Percentiles rank a stretch among this genome's conserved stretches.
Evolutionary conservation across 495 filamentous ascomycete species (phyloP).

Genomic region (Hyaloscypha hepaticicola): DNA sequence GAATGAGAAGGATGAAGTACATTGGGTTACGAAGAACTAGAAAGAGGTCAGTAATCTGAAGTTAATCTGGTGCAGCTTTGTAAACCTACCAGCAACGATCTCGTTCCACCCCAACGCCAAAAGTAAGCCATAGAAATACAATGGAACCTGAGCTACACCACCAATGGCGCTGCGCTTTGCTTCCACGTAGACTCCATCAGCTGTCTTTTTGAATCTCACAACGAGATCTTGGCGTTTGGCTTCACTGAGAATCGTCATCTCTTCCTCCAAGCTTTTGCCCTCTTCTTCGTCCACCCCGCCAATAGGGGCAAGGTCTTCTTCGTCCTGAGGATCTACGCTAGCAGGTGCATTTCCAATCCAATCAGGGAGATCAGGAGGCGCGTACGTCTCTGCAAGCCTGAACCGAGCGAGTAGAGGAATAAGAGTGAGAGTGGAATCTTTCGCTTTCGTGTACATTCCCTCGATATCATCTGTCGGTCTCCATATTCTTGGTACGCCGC

Average conservation of each 20-base stretch:
- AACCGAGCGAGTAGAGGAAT: slow-evolving; percentile 91
- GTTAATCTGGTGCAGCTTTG: neutral
- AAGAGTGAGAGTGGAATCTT: slow-evolving; percentile 84
- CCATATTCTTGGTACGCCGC: slow-evolving; percentile 94
- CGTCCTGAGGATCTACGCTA: slow-evolving; percentile 74
- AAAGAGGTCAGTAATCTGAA: slow-evolving; percentile 5
- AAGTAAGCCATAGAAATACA: slow-evolving; percentile 90
- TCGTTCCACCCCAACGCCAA: slow-evolving; percentile 97
- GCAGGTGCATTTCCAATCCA: slow-evolving; percentile 83
- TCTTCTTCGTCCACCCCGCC: slow-evolving; percentile 91
- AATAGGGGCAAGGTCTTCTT: slow-evolving; percentile 83
- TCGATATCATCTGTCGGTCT: slow-evolving; percentile 97
- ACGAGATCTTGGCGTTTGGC: slow-evolving; percentile 84
- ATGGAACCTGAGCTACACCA: slow-evolving; percentile 87
- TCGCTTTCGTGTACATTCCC: slow-evolving; percentile 83
- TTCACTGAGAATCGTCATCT: slow-evolving; percentile 90
- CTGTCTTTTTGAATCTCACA: slow-evolving; percentile 95
- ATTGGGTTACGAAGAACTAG: slow-evolving; percentile 87
- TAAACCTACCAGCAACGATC: slow-evolving; percentile 75
- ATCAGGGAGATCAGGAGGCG: slow-evolving; percentile 73
- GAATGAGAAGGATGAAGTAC: slow-evolving; percentile 84
- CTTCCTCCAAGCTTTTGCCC: slow-evolving; percentile 88
- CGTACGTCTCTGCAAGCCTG: slow-evolving; percentile 63
- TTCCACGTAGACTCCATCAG: slow-evolving; percentile 95
- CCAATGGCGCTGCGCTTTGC: slow-evolving; percentile 96